Evolutionary conservation across 768 basidiomycete species (phyloP).

Genomic region (Coprinellus aureogranulatus): DNA sequence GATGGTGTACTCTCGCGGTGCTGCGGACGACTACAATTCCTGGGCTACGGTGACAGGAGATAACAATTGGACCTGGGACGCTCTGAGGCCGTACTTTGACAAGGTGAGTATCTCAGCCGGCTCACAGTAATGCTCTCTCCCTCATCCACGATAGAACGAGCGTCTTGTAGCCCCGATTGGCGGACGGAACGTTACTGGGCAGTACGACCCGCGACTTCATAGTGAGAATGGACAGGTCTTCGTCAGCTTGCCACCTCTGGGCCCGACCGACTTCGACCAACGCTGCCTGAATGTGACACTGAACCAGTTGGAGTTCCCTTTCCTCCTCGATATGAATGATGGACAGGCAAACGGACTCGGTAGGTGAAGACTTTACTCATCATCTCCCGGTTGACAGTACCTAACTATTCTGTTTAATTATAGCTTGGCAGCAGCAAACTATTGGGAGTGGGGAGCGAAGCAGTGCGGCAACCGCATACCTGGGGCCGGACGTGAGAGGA

Average conservation of each 20-base stretch:
- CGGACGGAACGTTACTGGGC: conserved; percentile 9
- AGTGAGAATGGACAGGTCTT: conserved; percentile 6
- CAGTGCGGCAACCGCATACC: conserved; percentile 14
- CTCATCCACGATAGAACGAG: background rate
- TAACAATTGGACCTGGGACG: conserved; percentile 32
- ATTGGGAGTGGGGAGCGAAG: conserved; percentile 14
- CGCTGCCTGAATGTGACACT: background rate
- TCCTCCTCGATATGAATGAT: conserved; percentile 9
- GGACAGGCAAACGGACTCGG: conserved; percentile 13
- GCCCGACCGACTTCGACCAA: conserved; percentile 10
- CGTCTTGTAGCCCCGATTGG: conserved; percentile 2
- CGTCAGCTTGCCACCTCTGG: background rate
- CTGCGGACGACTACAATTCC: conserved; percentile 31
- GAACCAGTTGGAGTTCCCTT: conserved; percentile 7
- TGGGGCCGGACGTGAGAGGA: background rate
- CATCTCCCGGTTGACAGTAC: background rate
- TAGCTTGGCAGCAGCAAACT: conserved; percentile 12
- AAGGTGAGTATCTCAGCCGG: conserved; percentile 13
- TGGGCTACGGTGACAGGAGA: conserved; percentile 29
- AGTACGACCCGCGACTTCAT: conserved; percentile 11
- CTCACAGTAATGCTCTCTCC: background rate
- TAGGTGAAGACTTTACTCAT: background rate
- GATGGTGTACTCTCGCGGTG: conserved; percentile 33
- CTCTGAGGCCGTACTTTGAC: conserved; percentile 24
- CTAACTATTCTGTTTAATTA: background rate